Evolutionary conservation across 306 rosid genomes (phyloP), one percentile per base, ranked within the genome.

Genomic region (Quercus robur): DNA sequence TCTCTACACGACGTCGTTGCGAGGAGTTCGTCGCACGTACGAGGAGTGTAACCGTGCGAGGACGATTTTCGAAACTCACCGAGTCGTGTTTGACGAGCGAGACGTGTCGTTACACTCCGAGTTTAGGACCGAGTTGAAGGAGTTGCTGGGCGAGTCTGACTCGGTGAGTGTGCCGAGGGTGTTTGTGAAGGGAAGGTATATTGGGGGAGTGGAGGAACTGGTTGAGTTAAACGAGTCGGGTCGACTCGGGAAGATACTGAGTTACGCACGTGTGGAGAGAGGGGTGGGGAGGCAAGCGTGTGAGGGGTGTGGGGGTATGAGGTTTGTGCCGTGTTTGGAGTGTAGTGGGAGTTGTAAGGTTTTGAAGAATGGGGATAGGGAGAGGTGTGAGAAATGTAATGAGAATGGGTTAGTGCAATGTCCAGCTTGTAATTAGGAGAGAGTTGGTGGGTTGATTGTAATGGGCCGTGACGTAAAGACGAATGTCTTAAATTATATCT

Each of bases 101-200:
- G 97, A 94, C 91, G 99, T 94, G 84, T 78, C 99, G 33, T 71
- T 94, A 3, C 97, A 94, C 75, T 92, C 90, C 0, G 94, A 75
- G 84, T 94, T 88, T 25, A 72, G 87, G 74, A 79, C 64, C 35
- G 97, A 94, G 82, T 30, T 92, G 69, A 92, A 86, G 82, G 91
- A 81, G n/a, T 8, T 94, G 38, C 1, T 84, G 25, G 88, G 83
- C 5, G 96, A 81, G 30, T 49, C 54, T 3, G 54, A 49, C 15
- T 88, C 56, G 6, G 73, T 72, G 30, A 71, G 38, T 3, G 82
- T 93, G 28, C 99, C 99, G 6, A 80, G 89, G 73, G 86, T 94
- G 77, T 94, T 92, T 38, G 88, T 94, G 75, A 94, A 92, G 84
- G 97, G 99, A 5, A 91, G 94, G 85, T 88, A 91, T 18, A 4